Percentiles rank a stretch among this genome's conserved stretches.
Evolutionary conservation across 345 rosid genomes (phyloP).

Genomic region (Kandelia obovata): DNA sequence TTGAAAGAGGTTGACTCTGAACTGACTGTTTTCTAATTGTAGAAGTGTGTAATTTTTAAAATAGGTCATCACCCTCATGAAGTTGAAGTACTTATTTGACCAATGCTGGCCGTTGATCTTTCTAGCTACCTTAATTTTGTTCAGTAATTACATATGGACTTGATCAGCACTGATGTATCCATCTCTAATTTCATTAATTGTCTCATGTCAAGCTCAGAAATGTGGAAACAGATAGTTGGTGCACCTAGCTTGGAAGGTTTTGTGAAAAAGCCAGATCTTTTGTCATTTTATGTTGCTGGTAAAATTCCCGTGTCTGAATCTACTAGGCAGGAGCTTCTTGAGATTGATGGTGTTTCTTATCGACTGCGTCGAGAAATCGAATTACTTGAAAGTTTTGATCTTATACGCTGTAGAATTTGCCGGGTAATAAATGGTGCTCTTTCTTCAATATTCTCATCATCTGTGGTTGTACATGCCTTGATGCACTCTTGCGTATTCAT

Average conservation of each 20-base stretch:
- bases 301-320: conserved; percentile 87
- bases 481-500: not conserved
- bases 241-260: conserved; percentile 64
- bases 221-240: conserved; percentile 90
- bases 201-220: conserved; percentile 42
- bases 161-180: not conserved
- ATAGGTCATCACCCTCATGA: not conserved
- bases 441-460: not conserved
- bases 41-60: not conserved
- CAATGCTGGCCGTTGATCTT: not conserved
- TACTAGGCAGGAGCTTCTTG: conserved; percentile 89
- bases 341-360: conserved; percentile 81
- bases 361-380: conserved; percentile 84
- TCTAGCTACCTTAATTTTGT: not conserved
- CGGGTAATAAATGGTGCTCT: conserved; percentile 41
- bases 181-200: not conserved
- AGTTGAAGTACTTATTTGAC: not conserved
- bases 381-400: conserved; percentile 65
- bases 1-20: not conserved
- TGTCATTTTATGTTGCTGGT: conserved; percentile 86
- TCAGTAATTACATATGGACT: not conserved
- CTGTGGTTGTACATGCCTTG: not conserved
- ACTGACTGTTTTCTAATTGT: not conserved
- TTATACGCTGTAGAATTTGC: conserved; percentile 75
- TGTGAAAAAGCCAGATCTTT: conserved; percentile 71